phyloP scores from a whole-genome alignment of 2,329 filamentous ascomycete species.

The Ophiostoma australiae region DNA sequence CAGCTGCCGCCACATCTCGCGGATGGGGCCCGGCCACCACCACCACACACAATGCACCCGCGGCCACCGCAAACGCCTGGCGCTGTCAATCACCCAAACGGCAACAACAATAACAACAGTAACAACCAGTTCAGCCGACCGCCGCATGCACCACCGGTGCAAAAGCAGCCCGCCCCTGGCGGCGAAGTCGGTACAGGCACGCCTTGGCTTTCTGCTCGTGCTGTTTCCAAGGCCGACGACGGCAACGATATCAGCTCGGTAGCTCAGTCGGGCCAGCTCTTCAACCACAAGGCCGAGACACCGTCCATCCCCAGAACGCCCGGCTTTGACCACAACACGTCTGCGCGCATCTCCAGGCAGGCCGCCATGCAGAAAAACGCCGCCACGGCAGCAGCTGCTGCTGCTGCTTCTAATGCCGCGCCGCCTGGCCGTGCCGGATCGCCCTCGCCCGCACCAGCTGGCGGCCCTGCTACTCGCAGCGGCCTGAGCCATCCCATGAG shows the following conservation, averaged over 20 bases:
- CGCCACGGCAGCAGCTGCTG: slow-evolving; percentile 1
- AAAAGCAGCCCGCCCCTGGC: not conserved
- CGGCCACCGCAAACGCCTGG: slow-evolving; percentile 27
- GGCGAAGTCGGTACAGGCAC: slow-evolving; percentile 33
- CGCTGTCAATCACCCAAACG: slow-evolving; percentile 10
- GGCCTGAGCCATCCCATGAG: slow-evolving; percentile 47
- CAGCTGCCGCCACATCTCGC: slow-evolving; percentile 26
- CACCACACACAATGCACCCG: not conserved
- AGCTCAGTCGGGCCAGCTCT: slow-evolving; percentile 48
- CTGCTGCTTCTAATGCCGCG: not conserved
- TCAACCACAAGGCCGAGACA: slow-evolving; percentile 70
- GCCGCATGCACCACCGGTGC: not conserved
- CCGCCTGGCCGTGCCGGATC: not conserved
- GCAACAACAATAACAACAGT: slow-evolving; percentile 18
- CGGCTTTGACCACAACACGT: slow-evolving; percentile 75
- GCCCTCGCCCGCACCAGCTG: slow-evolving; percentile 8
- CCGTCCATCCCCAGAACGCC: slow-evolving; percentile 86
- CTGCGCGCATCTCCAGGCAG: slow-evolving; percentile 32
- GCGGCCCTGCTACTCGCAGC: slow-evolving; percentile 14
- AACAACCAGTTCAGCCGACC: slow-evolving; percentile 26
- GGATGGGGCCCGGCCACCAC: slow-evolving; percentile 16
- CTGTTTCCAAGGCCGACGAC: slow-evolving; percentile 51
- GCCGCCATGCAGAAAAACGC: slow-evolving; percentile 6
- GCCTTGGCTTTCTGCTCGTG: slow-evolving; percentile 67
- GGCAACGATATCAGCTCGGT: slow-evolving; percentile 38